These are phyloP conservation scores for Globisporangium nodosum DNA, from an alignment of 352 stramenopile species.

Conservation along the genomic window DNA sequence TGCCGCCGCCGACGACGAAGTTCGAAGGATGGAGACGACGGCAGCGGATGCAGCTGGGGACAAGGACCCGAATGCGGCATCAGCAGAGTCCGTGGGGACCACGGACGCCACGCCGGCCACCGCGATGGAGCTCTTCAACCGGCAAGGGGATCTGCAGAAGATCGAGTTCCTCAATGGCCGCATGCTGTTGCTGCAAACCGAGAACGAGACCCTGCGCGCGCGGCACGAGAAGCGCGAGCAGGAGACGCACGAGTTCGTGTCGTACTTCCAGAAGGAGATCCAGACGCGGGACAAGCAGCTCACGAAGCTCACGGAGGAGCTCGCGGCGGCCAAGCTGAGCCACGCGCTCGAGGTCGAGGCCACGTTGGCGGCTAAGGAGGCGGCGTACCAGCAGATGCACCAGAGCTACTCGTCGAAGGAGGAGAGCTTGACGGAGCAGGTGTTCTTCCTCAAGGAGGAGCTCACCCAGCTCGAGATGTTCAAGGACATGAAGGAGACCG, in stretches of 20 bases:
- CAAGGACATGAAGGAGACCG: slow-evolving; percentile 57
- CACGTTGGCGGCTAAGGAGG: slow-evolving; percentile 34
- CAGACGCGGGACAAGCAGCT: slow-evolving; percentile 76
- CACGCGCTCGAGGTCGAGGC: slow-evolving; percentile 60
- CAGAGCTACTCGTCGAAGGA: slow-evolving; percentile 40
- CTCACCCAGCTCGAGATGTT: slow-evolving; percentile 66
- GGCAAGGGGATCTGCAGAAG: slow-evolving; percentile 59
- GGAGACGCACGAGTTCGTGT: slow-evolving; percentile 93
- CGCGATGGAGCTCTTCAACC: slow-evolving; percentile 56
- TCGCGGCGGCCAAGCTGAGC: slow-evolving; percentile 51
- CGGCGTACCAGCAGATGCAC: slow-evolving; percentile 38
- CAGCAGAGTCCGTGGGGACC: not conserved
- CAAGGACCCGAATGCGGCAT: not conserved
- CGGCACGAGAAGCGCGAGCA: slow-evolving; percentile 86
- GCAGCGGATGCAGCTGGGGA: slow-evolving; percentile 1
- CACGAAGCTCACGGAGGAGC: slow-evolving; percentile 78
- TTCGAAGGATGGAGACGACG: slow-evolving; percentile 2
- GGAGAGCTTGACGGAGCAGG: slow-evolving; percentile 46
- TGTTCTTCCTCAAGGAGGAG: slow-evolving; percentile 60
- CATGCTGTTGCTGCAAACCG: slow-evolving; percentile 51
- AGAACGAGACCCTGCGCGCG: slow-evolving; percentile 76
- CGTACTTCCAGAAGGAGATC: slow-evolving; percentile 93
- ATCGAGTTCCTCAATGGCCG: slow-evolving; percentile 55
- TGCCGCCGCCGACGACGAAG: not conserved
- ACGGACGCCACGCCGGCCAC: slow-evolving; percentile 10